These are phyloP conservation scores for Mortierella sp. DNA, from an alignment of 371 early-diverging fungal genomes.

Conservation along the genomic window DNA sequence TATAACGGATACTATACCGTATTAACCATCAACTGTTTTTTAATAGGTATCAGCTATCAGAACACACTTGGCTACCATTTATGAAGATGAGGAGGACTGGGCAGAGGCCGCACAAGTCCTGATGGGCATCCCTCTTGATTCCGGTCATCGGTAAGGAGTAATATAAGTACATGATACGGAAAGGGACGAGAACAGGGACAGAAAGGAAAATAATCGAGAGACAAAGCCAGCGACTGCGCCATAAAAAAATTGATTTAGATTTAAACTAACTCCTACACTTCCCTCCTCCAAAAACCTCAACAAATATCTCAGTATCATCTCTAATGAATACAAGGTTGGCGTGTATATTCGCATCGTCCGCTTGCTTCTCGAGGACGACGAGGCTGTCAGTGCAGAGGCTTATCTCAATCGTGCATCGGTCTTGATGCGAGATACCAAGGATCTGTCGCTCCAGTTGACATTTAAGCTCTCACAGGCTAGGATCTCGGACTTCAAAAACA, in stretches of 20 bases:
- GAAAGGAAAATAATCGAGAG: no score
- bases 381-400: constrained; percentile 82
- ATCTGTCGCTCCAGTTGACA: constrained; percentile 64
- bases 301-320: constrained; percentile 66
- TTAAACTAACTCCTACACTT: neutral
- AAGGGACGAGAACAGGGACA: neutral
- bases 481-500: constrained; percentile 86
- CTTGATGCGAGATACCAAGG: constrained; percentile 70
- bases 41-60: constrained; percentile 77
- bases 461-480: constrained; percentile 88
- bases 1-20: neutral
- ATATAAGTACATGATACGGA: neutral
- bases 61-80: constrained; percentile 78
- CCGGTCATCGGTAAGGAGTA: constrained; percentile 78
- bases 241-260: constrained; percentile 1
- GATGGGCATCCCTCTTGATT: constrained; percentile 88
- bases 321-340: constrained; percentile 82
- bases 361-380: constrained; percentile 87
- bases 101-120: constrained; percentile 82
- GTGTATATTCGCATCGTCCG: constrained; percentile 90
- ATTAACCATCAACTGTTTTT: neutral
- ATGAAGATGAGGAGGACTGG: constrained; percentile 85
- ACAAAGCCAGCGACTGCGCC: constrained; percentile 39
- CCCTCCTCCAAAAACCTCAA: neutral
- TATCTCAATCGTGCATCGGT: constrained; percentile 87